Base-by-base conservation (phyloP, 441 rosid genomes). In the Heliophila coronopifolia region DNA sequence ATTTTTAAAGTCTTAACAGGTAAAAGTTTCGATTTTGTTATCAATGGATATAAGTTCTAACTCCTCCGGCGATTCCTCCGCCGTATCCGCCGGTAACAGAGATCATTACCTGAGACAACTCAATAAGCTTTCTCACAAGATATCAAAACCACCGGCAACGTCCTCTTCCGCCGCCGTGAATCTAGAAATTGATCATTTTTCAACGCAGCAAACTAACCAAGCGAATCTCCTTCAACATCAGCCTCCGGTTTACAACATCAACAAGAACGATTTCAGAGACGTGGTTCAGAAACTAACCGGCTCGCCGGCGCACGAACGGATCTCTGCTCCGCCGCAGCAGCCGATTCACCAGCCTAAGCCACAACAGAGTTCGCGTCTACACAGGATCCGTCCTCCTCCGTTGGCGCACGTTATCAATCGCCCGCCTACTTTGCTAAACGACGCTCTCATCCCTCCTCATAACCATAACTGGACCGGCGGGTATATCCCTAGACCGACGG, bases 271-370 rank as follows among this genome's bases (percentile, higher is more conserved):
- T 64, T 91, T 87, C 69, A 66, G 91, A n/a, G 95, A 91, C 41
- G 88, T 91, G 24, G 98, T 91, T 9, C 98, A 91, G 71, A 82
- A 79, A 69, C 84, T 91, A 9, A 91, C 98, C 12, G 98, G 96
- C 13, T 91, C 98, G 1, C 80, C 96, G 0, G 82, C 95, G 24
- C 96, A 80, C 23, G 90, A 86, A 36, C 75, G 87, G 45, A 69
- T 74, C 76, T 70, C 89, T n/a, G 52, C 85, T 3, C 90, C 92
- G 6, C 81, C 94, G n/a, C 71, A 53, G 7, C 66, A 60, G 71
- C 7, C 89, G 32, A 73, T 79, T 54, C 84, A 73, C 5, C 82
- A 69, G 1, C 89, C 95, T 1, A 86, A 78, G 48, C 77, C 94
- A 0, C 68, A 55, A 6, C 85, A 77, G 7, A 84, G 87, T 59